Evolutionary conservation across 75 land plant genomes (phyloP).

Genomic region (Isoetes taiwanensis): DNA sequence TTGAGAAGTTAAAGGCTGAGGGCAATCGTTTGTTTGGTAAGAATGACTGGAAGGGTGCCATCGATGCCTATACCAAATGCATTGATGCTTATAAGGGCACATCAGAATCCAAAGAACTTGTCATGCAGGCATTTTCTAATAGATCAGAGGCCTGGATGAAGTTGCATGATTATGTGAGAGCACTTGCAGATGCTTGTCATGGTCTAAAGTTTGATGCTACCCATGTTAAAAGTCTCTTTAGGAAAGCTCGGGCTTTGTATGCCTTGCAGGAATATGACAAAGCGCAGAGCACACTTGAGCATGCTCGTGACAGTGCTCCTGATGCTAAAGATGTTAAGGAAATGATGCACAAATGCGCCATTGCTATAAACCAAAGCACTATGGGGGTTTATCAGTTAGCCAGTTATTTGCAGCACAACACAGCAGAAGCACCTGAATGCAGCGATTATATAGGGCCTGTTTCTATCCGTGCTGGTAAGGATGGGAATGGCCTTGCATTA

Average conservation of each 20-base stretch:
- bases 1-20: no score
- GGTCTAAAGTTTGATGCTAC: conserved; percentile 37
- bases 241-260: conserved; percentile 56
- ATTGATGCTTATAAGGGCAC: no score
- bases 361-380: conserved; percentile 31
- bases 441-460: no score
- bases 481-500: conserved; percentile 4
- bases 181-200: conserved; percentile 45
- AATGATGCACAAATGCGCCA: conserved; percentile 29
- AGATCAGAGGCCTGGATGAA: conserved; percentile 56
- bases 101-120: no score
- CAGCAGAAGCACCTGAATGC: no score
- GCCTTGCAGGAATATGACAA: conserved; percentile 35
- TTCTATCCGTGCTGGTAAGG: no score
- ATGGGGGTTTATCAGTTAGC: conserved; percentile 47
- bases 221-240: conserved; percentile 49
- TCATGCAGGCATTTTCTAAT: no score
- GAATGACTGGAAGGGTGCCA: no score
- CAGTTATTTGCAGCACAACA: conserved; percentile 39
- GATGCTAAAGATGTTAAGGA: conserved; percentile 12
- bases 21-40: no score
- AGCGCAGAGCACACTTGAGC: conserved; percentile 28
- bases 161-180: conserved; percentile 20
- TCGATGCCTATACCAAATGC: no score
- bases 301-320: conserved; percentile 18